Conservation (phyloP, 2,329 filamentous ascomycete species). For the Penicillium rolfsii region DNA sequence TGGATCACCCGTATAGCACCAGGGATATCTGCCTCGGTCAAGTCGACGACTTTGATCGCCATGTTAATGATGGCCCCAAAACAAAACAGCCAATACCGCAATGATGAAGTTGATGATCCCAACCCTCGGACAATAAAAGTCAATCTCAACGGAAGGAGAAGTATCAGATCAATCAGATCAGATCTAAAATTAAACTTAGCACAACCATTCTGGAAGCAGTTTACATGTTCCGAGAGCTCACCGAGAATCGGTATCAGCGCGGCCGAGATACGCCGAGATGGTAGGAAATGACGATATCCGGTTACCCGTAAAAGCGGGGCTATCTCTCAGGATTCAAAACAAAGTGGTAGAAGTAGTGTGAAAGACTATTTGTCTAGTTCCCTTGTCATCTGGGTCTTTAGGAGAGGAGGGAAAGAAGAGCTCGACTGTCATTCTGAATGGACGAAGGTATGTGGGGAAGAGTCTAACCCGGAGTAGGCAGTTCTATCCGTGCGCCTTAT, state of each 20-base stretch:
- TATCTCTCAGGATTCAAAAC: constrained; percentile 3
- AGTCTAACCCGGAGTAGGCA: constrained; percentile 28
- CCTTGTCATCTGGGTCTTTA: not conserved
- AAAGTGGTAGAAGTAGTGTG: constrained; percentile 3
- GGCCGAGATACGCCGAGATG: not conserved
- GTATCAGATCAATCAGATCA: not conserved
- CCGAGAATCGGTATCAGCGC: not conserved
- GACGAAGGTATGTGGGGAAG: constrained; percentile 15
- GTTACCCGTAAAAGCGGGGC: not conserved
- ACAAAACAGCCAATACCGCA: not conserved
- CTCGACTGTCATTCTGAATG: constrained; percentile 1
- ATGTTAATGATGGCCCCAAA: constrained; percentile 36
- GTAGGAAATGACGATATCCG: not conserved
- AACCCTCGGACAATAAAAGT: not conserved
- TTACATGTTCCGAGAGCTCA: not conserved
- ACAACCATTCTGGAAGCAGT: not conserved
- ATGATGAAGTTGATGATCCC: not conserved
- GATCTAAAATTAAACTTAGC: not conserved
- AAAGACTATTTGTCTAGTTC: not conserved
- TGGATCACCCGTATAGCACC: constrained; percentile 68
- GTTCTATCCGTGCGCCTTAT: constrained; percentile 25
- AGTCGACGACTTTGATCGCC: constrained; percentile 58
- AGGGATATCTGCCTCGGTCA: constrained; percentile 64
- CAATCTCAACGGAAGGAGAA: not conserved
- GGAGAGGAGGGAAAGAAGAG: not conserved